Evolutionary conservation across 495 filamentous ascomycete genomes (phyloP).

Genomic region (Tuber indicum): DNA sequence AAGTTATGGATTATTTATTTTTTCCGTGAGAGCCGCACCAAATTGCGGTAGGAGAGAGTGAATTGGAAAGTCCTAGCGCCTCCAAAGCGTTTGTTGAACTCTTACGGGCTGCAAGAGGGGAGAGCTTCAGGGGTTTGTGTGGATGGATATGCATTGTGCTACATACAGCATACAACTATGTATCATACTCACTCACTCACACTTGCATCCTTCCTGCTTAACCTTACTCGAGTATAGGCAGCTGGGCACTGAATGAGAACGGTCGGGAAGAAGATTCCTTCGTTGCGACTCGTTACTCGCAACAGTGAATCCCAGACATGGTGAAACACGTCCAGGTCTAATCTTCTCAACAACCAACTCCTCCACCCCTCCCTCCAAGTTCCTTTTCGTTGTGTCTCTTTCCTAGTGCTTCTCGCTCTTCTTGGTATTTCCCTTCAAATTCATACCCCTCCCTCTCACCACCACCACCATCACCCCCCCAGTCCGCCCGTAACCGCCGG

Average conservation of each 20-base stretch:
- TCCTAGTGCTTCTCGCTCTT: neutral
- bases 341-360: slow-evolving; percentile 32
- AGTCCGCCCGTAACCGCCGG: slow-evolving; percentile 4
- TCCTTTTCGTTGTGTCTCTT: neutral
- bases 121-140: slow-evolving; percentile 2
- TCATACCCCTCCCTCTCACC: slow-evolving; percentile 3
- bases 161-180: neutral
- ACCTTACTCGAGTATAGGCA: neutral
- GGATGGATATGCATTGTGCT: slow-evolving; percentile 7
- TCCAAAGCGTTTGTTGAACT: neutral
- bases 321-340: slow-evolving; percentile 29
- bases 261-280: slow-evolving; percentile 3
- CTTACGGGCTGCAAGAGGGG: neutral
- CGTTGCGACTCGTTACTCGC: slow-evolving; percentile 6
- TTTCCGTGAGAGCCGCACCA: slow-evolving; percentile 5
- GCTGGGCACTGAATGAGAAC: neutral
- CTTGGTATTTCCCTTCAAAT: neutral
- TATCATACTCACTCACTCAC: slow-evolving; percentile 5
- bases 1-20: slow-evolving; percentile 5
- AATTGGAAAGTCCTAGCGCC: slow-evolving; percentile 4
- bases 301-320: slow-evolving; percentile 36
- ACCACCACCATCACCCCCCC: neutral
- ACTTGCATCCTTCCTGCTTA: neutral
- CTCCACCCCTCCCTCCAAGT: slow-evolving; percentile 13
- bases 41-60: neutral